Evolutionary conservation across 495 filamentous ascomycete genomes (phyloP), one percentile per base, ranked within the genome.

Genomic region (Lasiosphaeria ovina): DNA sequence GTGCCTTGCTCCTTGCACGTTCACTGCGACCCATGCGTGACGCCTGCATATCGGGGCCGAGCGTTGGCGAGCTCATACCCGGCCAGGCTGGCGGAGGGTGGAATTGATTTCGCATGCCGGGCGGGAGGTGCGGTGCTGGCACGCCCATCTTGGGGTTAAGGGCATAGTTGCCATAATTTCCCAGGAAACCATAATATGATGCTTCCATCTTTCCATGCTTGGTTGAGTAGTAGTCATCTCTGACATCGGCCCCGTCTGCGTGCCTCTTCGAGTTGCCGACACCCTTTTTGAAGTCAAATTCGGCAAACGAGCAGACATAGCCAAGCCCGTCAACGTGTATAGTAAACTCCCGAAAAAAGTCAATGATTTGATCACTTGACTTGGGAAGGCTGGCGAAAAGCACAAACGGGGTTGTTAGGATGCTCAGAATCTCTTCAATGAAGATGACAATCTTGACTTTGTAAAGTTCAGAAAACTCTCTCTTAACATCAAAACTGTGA

Each of bases 121-220:
- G 77, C 33, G 75, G 74, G 54, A 84, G 69, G 31, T 77, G 72
- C 3, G 76, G 70, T 1, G 24, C 24, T 24, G 79, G 79, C 10
- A 79, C 74, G 11, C 77, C 81, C 36, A 78, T 75, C 50, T 81
- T 84, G 36, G 84, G 81, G 67, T 89, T 90, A 45, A 81, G 72
- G 38, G 83, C 86, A 73, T 96, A 97, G 61, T 95, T 79, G 42
- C 83, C 85, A 72, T 98, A 98, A 58, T 95, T 89, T 71, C 96
- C 90, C 55, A 97, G 76, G 70, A 98, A 98, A 5, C 91, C 90
- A 63, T 92, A 89, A 68, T 96, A 93, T 1, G 94, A 97, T 16
- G 91, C 90, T 31, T 93, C 84, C 92, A 98, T 96, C 80, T 98
- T 98, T 62, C 91, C 90, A 66, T 98, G 91, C 68, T 97, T 97